Base-by-base conservation (phyloP, 306 rosid genomes). In the Lagenaria siceraria region DNA sequence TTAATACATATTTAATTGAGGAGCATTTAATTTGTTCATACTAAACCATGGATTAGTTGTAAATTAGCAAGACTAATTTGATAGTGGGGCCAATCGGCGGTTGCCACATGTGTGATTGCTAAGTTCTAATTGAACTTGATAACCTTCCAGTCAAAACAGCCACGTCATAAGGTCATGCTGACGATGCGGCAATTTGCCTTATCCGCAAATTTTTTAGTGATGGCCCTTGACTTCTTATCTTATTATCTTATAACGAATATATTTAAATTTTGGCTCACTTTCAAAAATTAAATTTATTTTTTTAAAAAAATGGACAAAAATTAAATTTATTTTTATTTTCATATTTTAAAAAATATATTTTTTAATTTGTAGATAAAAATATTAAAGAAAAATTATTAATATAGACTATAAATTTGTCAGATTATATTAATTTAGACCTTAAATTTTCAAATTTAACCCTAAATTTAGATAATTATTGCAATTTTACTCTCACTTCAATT, bases 121-220 rank as follows among this genome's bases (percentile, higher is more conserved):
- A 14, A 65, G 14, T 10, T 64, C 52, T 11, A 65, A 40, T 66
- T 21, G 74, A 40, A 43, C 75, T 70, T 22, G 56, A 43, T 70
- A 70, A 70, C 56, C 56, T 71, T 71, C 4, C 14, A 15, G 59
- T 46, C 76, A 48, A 71, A 71, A 59, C 76, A 48, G 54, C 76
- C 76, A 71, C 59, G 76, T 71, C 76, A 71, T 31, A 71, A 12
- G 19, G 74, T 68, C 53, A 6, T 38, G 54, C 74, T 42, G 35
- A 48, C 38, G 9, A 48, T 8, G 76, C 58, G 2, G 5, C 40
- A 71, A 25, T 17, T 51, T 51, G 21, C 8, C 55, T 51, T 51
- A 51, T 51, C 55, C 55, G 8, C 4, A 6, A 17, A 51, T 17
- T 51, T 17, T 51, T 51, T 51, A 15, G 55, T 51, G 55, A 17